Base-by-base conservation (phyloP, 2,329 filamentous ascomycete genomes). In the Lasiodiplodia theobromae region DNA sequence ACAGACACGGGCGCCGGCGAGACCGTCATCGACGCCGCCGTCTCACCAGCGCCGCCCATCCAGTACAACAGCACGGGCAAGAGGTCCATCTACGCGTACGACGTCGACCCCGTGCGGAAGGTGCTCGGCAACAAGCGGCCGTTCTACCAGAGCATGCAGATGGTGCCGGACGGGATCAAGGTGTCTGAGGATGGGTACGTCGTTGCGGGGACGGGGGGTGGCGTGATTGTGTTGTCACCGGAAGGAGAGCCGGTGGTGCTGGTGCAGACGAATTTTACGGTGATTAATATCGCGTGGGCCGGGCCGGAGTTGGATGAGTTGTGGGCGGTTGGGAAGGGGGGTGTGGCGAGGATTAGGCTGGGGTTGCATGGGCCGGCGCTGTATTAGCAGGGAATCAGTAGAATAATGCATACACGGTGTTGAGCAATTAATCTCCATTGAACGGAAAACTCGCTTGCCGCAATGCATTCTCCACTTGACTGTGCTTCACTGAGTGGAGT, bases 201-300 rank as follows among this genome's bases (percentile, higher is more conserved):
- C 0, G 10, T 62, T 18, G 21, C 40, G 1, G 38, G 21, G 12
- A 31, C 57, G 3, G 57, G 38, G 12, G 5, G 18, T 2, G 57
- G 57, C 2, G 28, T 62, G 2, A 21, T 28, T 8, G 25, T 62
- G 7, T 23, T 62, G 14, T 28, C 21, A 1, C 38, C 57, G 4
- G 38, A 34, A 0, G 57, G 57, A 3, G 57, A 7, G 11, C 40
- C 40, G 4, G 40, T 62, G 5, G 57, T 49, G 38, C 21, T 44
- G 21, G 57, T 62, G 38, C 57, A 62, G 57, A 62, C 57, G n/a
- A 62, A 62, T 12, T 49, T 47, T 31, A 44, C 57, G 12, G 37
- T 62, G 0, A 49, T 47, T 14, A 62, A 62, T 31, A 49, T 62
- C 1, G 57, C 57, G 4, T 62, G 37, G 37, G 38, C 6, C 6